Evolutionary conservation across 2,329 filamentous ascomycete species (phyloP).

Genomic region (Phaeosphaeria sp.): DNA sequence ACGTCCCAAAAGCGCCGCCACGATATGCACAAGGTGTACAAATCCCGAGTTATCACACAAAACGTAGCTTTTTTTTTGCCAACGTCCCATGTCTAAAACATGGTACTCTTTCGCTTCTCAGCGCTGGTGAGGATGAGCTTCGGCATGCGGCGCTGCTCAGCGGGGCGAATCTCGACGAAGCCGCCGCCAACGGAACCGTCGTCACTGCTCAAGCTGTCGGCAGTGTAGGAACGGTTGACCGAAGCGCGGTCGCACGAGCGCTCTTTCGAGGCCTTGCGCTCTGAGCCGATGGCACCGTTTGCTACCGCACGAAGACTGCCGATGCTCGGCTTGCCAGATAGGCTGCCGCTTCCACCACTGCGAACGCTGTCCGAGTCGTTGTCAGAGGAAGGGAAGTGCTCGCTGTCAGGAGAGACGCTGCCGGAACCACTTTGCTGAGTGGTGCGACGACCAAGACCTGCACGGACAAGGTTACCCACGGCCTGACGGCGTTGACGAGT

Average conservation of each 20-base stretch:
- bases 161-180: slow-evolving; percentile 55
- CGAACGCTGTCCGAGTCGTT: slow-evolving; percentile 59
- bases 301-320: slow-evolving; percentile 78
- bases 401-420: slow-evolving; percentile 88
- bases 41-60: background rate
- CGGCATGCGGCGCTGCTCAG: slow-evolving; percentile 75
- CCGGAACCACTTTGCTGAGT: slow-evolving; percentile 71
- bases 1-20: slow-evolving; percentile 31
- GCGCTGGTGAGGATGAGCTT: slow-evolving; percentile 86
- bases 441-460: slow-evolving; percentile 84
- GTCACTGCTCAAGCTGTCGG: slow-evolving; percentile 71
- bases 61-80: slow-evolving; percentile 20
- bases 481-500: slow-evolving; percentile 90
- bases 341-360: slow-evolving; percentile 77
- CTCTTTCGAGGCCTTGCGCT: slow-evolving; percentile 68
- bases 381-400: slow-evolving; percentile 76
- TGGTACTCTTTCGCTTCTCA: slow-evolving; percentile 84
- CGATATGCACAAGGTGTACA: slow-evolving; percentile 45
- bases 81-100: slow-evolving; percentile 54
- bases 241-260: slow-evolving; percentile 43
- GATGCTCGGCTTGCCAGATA: slow-evolving; percentile 76
- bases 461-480: slow-evolving; percentile 88
- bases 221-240: slow-evolving; percentile 56
- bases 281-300: slow-evolving; percentile 86
- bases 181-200: slow-evolving; percentile 65